Evolutionary conservation across 2,329 filamentous ascomycete species (phyloP).

Genomic region (Aurifilum marmelostoma): DNA sequence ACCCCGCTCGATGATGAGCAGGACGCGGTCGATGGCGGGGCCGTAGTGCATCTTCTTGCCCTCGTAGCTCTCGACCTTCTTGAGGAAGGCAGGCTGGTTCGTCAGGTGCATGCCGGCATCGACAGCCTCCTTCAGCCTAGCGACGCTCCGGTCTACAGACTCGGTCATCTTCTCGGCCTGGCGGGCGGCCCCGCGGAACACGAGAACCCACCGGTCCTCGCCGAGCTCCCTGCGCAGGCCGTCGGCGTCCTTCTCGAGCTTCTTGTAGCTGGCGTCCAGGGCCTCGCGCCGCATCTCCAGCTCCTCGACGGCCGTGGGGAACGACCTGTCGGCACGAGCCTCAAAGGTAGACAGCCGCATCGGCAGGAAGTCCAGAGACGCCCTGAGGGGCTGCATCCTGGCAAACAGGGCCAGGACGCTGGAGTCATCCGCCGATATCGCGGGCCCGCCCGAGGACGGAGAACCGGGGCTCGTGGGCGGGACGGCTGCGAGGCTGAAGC

Average conservation of each 20-base stretch:
- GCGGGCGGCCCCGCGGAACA: conserved; percentile 89
- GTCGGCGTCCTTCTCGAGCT: conserved; percentile 87
- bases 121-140: conserved; percentile 79
- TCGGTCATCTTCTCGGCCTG: conserved; percentile 97
- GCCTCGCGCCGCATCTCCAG: conserved; percentile 73
- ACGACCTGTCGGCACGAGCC: conserved; percentile 72
- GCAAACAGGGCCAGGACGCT: conserved; percentile 89
- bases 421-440: conserved; percentile 76
- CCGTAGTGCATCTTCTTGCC: conserved; percentile 94
- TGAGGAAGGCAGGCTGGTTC: conserved; percentile 69
- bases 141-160: conserved; percentile 84
- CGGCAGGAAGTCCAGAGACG: conserved; percentile 91
- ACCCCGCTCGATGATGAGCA: conserved; percentile 94
- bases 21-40: conserved; percentile 86
- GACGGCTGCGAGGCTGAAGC: conserved; percentile 70
- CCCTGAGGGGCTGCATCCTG: conserved; percentile 89
- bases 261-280: conserved; percentile 85
- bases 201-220: conserved; percentile 93
- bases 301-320: conserved; percentile 90
- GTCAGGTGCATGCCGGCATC: conserved; percentile 75
- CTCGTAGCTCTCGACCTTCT: conserved; percentile 91
- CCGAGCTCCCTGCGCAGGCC: conserved; percentile 86
- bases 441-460: conserved; percentile 62
- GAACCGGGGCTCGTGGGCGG: conserved; percentile 66
- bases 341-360: conserved; percentile 92